Evolutionary conservation across 225 moss, liverwort and hornwort genomes (phyloP).

Genomic region (Marchantia polymorpha): DNA sequence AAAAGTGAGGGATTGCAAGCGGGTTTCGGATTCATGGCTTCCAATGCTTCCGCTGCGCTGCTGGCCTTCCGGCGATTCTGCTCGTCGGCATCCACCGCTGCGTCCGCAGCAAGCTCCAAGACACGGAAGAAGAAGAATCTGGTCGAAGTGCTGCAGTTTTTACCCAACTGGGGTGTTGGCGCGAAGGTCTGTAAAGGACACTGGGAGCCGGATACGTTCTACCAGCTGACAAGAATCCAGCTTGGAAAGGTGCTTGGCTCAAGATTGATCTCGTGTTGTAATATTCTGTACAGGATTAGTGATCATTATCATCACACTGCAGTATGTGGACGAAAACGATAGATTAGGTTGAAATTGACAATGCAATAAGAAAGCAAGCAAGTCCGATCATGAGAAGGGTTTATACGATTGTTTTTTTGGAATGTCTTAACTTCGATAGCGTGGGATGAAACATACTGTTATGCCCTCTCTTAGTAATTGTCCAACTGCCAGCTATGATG

Average conservation of each 20-base stretch:
- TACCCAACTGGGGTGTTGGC: slow-evolving; percentile 50
- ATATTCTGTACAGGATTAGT: too few species aligned
- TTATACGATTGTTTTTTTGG: too few species aligned
- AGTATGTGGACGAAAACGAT: too few species aligned
- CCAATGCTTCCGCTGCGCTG: slow-evolving; percentile 25
- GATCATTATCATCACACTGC: too few species aligned
- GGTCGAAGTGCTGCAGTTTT: slow-evolving; percentile 49
- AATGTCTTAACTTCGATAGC: too few species aligned
- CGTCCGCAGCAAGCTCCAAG: not conserved
- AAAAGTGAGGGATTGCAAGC: too few species aligned
- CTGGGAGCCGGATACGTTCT: slow-evolving; percentile 48
- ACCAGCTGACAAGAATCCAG: slow-evolving; percentile 43
- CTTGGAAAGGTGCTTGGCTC: slow-evolving; percentile 40
- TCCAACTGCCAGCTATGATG: not conserved
- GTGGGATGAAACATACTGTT: too few species aligned
- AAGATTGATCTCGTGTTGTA: too few species aligned
- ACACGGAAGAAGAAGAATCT: slow-evolving; percentile 42
- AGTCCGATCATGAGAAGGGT: not conserved
- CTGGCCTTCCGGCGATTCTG: slow-evolving; percentile 29
- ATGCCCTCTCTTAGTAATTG: not conserved
- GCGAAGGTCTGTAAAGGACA: slow-evolving; percentile 51
- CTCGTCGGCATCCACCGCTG: slow-evolving; percentile 18
- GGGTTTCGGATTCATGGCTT: slow-evolving; percentile 34
- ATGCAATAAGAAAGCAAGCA: not conserved
- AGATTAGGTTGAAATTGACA: too few species aligned